Evolutionary conservation across 257 asterid species (phyloP).

Genomic region (Solanum pennellii): DNA sequence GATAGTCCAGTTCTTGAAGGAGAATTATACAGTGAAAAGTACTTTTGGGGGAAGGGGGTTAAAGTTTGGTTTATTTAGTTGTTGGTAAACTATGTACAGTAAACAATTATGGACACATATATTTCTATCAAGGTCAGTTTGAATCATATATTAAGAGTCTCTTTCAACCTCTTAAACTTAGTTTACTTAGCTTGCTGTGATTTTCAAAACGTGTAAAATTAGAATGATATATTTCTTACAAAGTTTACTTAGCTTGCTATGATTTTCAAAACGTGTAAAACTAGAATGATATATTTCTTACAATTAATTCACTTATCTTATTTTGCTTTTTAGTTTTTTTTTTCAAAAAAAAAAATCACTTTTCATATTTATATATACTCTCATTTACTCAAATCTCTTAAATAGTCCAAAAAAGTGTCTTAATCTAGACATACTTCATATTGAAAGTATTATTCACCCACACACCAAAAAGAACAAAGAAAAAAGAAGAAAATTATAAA

Average conservation of each 20-base stretch:
- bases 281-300: background rate
- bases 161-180: background rate
- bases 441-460: background rate
- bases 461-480: background rate
- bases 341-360: background rate
- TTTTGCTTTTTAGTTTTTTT: background rate
- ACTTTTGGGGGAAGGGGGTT: background rate
- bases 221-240: background rate
- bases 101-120: background rate
- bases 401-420: background rate
- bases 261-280: background rate
- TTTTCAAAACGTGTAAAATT: background rate
- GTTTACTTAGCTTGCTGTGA: background rate
- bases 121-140: background rate
- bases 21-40: conserved; percentile 1
- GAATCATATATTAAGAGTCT: background rate
- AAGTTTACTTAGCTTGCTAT: background rate
- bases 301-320: background rate
- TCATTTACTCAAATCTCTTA: background rate
- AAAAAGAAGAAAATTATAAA: background rate
- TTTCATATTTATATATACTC: background rate
- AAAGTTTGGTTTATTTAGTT: background rate
- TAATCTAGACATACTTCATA: background rate
- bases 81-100: background rate
- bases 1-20: background rate